Conservation (phyloP, 2,329 filamentous ascomycete genomes). For the Fusarium staphyleae region DNA sequence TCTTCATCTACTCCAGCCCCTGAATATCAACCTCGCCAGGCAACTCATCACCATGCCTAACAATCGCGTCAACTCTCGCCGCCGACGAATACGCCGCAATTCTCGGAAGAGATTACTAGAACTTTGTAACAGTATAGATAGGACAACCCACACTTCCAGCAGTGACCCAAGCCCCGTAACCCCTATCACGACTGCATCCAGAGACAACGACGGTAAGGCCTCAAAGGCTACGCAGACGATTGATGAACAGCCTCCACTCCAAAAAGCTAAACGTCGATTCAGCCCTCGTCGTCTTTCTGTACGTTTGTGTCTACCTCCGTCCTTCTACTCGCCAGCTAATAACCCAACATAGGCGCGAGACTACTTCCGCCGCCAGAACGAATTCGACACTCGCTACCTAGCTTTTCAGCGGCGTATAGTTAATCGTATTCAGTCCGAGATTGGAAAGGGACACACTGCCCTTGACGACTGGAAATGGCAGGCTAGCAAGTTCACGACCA, state of each 20-base stretch:
- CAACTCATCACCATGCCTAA: constrained; percentile 1
- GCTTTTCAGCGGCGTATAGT: neutral
- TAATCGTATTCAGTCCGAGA: neutral
- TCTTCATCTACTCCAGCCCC: neutral
- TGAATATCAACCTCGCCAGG: neutral
- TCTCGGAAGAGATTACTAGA: neutral
- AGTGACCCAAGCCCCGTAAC: neutral
- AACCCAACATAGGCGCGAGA: constrained; percentile 4
- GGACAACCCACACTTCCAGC: neutral
- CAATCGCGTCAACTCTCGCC: neutral
- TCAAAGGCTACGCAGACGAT: neutral
- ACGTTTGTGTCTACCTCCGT: neutral
- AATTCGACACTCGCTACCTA: neutral
- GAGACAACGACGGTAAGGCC: neutral
- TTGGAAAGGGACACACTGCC: neutral
- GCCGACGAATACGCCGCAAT: neutral
- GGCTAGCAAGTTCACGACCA: neutral
- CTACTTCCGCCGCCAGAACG: neutral
- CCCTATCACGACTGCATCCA: neutral
- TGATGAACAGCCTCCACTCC: fast-evolving
- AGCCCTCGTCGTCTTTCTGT: constrained; percentile 15
- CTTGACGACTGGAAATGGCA: neutral
- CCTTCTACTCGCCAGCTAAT: neutral
- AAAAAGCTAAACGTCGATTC: neutral
- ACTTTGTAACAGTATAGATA: neutral